Percentiles rank a stretch among this genome's conserved stretches.
Conservation (phyloP, 2,329 filamentous ascomycete species). For the Pezicula radicicola region DNA sequence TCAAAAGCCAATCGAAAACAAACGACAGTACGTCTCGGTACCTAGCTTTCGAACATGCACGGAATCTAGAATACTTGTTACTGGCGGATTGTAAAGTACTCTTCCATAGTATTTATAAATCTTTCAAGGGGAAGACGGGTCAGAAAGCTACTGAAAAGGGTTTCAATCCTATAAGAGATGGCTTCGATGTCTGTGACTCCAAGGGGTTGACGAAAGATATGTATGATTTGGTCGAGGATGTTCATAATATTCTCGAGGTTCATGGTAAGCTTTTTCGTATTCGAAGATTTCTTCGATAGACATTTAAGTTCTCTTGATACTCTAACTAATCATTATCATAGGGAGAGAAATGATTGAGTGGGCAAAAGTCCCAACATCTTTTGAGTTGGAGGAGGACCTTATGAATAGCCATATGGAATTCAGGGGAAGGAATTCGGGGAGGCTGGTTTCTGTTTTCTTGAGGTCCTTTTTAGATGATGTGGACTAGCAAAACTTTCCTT, state of each 20-base stretch:
- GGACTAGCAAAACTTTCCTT: too few relatives aligned
- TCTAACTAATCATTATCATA: conserved; percentile 1
- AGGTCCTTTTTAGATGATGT: conserved; percentile 1
- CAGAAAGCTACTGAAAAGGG: neutral
- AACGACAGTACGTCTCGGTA: too few relatives aligned
- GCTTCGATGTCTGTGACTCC: neutral
- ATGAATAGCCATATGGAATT: conserved; percentile 4
- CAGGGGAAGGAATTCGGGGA: conserved; percentile 4
- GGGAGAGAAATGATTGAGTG: conserved; percentile 3
- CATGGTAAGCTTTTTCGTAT: neutral
- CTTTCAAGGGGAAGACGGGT: too few relatives aligned
- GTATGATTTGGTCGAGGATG: neutral
- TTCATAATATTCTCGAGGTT: neutral
- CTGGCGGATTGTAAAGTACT: conserved; percentile 2
- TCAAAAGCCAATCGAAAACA: neutral
- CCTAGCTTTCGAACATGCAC: too few relatives aligned
- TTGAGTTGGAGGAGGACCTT: conserved; percentile 1
- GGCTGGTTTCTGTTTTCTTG: conserved; percentile 9
- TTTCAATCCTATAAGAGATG: conserved; percentile 10
- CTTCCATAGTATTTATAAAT: conserved; percentile 7
- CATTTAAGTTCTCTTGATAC: too few relatives aligned
- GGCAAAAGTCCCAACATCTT: neutral
- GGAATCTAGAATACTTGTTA: conserved; percentile 5
- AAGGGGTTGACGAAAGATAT: too few relatives aligned
- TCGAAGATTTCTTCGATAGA: too few relatives aligned